Conservation (phyloP, 805 yeast species). For the Saccharomycopsis selenospora region DNA sequence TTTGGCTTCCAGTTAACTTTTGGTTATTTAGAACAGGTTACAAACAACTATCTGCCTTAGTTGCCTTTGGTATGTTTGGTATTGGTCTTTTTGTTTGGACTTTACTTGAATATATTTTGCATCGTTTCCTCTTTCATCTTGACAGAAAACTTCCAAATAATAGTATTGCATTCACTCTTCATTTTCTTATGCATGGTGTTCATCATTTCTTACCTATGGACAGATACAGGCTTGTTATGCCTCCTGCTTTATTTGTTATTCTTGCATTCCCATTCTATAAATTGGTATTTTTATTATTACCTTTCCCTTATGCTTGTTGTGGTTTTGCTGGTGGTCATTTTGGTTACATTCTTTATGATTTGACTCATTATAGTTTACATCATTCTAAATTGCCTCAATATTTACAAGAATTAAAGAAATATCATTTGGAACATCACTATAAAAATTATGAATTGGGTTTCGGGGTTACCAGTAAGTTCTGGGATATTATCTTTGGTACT, state of each 20-base stretch:
- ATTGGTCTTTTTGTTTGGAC: slow-evolving; percentile 94
- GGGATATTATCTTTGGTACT: slow-evolving; percentile 91
- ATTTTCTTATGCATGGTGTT: slow-evolving; percentile 89
- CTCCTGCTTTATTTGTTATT: slow-evolving; percentile 75
- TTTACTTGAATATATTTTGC: slow-evolving; percentile 77
- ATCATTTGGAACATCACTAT: slow-evolving; percentile 96
- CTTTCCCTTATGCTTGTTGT: slow-evolving; percentile 78
- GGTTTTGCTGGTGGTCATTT: slow-evolving; percentile 94
- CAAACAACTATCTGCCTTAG: slow-evolving; percentile 35
- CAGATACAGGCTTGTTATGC: slow-evolving; percentile 85
- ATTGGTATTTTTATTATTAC: slow-evolving; percentile 67
- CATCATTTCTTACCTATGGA: slow-evolving; percentile 99
- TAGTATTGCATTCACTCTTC: slow-evolving; percentile 66
- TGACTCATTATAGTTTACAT: slow-evolving; percentile 90
- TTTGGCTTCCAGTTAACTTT: slow-evolving; percentile 82
- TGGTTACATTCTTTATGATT: slow-evolving; percentile 89
- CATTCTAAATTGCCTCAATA: slow-evolving; percentile 75
- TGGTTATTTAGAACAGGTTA: slow-evolving; percentile 56
- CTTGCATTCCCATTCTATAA: slow-evolving; percentile 76
- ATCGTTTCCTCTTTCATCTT: slow-evolving; percentile 88
- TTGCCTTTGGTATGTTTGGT: slow-evolving; percentile 52
- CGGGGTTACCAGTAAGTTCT: slow-evolving; percentile 89
- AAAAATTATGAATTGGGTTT: slow-evolving; percentile 95
- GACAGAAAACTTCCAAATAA: slow-evolving; percentile 82
- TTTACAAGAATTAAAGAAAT: slow-evolving; percentile 73